A percentile compares a stretch with the other conserved stretches of the same genome.
Evolutionary conservation across 768 basidiomycete genomes (phyloP).

Genomic region (Xanthoconium stramineum): DNA sequence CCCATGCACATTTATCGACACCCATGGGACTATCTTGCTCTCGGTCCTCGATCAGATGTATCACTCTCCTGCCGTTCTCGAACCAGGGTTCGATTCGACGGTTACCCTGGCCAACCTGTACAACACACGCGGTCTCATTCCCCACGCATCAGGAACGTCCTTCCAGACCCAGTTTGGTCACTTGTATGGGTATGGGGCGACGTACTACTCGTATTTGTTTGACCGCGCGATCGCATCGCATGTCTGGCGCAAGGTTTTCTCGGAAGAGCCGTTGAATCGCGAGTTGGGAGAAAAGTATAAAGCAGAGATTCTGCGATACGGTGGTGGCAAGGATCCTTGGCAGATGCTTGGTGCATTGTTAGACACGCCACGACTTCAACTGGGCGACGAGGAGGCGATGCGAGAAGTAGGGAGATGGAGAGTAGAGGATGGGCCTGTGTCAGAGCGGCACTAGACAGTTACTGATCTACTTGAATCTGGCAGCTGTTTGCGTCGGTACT

Average conservation of each 20-base stretch:
- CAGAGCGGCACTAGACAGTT: conserved; percentile 52
- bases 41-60: conserved; percentile 87
- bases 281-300: conserved; percentile 82
- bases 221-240: conserved; percentile 93
- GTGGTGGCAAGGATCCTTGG: conserved; percentile 95
- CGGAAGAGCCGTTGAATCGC: conserved; percentile 61
- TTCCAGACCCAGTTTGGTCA: conserved; percentile 98
- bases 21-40: conserved; percentile 86
- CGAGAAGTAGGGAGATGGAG: conserved; percentile 86
- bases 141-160: conserved; percentile 79
- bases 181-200: conserved; percentile 93
- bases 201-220: conserved; percentile 97
- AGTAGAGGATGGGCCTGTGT: conserved; percentile 67
- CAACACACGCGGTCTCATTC: conserved; percentile 72
- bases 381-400: conserved; percentile 84
- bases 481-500: too few species aligned
- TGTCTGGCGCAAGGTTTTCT: conserved; percentile 80
- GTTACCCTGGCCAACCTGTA: conserved; percentile 56
- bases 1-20: conserved; percentile 82
- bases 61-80: conserved; percentile 65
- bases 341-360: conserved; percentile 78
- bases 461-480: neutral
- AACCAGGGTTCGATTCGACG: conserved; percentile 71
- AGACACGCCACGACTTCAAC: conserved; percentile 56
- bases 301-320: conserved; percentile 67